phyloP scores from a whole-genome alignment of 2,329 filamentous ascomycete genomes.

The Microdochium nivale region DNA sequence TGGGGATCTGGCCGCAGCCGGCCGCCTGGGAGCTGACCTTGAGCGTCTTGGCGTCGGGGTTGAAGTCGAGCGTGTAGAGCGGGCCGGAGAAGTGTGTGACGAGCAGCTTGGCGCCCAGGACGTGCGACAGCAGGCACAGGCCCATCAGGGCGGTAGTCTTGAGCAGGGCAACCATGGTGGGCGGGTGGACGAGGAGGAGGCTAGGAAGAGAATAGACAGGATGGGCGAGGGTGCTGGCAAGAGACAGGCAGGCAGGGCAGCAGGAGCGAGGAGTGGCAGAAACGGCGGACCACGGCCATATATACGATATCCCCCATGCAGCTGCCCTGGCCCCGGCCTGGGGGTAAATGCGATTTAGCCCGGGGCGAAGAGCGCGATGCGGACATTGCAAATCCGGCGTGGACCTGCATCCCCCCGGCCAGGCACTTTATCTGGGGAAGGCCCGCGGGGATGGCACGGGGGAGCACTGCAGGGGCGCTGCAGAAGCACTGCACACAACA shows the following conservation, averaged over 20 bases:
- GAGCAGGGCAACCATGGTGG: background rate
- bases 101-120: background rate
- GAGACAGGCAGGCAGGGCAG: too few relatives aligned
- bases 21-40: background rate
- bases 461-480: background rate
- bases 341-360: background rate
- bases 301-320: too few relatives aligned
- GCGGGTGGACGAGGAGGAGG: background rate
- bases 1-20: background rate
- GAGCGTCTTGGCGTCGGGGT: background rate
- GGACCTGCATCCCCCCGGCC: background rate
- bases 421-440: background rate
- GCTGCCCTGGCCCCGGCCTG: too few relatives aligned
- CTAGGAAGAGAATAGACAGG: background rate
- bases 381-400: background rate
- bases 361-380: too few relatives aligned
- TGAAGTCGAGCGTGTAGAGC: background rate
- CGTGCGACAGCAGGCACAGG: background rate
- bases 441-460: background rate
- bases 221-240: background rate
- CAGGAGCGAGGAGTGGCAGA: too few relatives aligned
- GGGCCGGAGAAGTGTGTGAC: background rate
- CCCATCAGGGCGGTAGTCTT: background rate
- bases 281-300: too few relatives aligned
- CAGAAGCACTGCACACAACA: background rate